Conservation (phyloP, 345 rosid genomes). For the Eucalyptus marginata region DNA sequence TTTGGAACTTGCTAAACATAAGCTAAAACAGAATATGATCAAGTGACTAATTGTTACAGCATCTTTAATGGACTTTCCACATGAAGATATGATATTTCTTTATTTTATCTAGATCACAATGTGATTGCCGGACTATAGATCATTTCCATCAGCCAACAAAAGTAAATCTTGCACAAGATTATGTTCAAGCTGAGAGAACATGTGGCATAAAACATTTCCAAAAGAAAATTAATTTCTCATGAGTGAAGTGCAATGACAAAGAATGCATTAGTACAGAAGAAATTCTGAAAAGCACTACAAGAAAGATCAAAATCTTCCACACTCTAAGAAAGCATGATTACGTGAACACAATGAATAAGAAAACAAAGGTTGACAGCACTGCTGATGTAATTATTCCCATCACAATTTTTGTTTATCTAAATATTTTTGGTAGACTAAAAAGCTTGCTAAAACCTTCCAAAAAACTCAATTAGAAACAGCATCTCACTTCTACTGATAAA, state of each 20-base stretch:
- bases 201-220: background rate
- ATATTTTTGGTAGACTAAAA: background rate
- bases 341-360: background rate
- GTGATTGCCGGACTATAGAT: background rate
- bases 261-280: background rate
- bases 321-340: background rate
- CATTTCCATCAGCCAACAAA: background rate
- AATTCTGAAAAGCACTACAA: background rate
- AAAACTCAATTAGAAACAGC: background rate
- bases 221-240: background rate
- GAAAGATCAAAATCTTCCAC: background rate
- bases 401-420: background rate
- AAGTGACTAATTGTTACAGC: background rate
- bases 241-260: background rate
- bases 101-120: background rate
- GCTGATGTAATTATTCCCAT: background rate
- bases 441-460: background rate
- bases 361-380: background rate
- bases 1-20: background rate
- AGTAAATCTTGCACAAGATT: background rate
- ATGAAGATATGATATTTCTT: background rate
- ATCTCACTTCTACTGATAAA: background rate
- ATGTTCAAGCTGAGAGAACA: background rate
- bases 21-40: background rate
- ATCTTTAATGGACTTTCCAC: background rate